Base-by-base conservation (phyloP, 257 asterid species). In the Asclepias syriaca region DNA sequence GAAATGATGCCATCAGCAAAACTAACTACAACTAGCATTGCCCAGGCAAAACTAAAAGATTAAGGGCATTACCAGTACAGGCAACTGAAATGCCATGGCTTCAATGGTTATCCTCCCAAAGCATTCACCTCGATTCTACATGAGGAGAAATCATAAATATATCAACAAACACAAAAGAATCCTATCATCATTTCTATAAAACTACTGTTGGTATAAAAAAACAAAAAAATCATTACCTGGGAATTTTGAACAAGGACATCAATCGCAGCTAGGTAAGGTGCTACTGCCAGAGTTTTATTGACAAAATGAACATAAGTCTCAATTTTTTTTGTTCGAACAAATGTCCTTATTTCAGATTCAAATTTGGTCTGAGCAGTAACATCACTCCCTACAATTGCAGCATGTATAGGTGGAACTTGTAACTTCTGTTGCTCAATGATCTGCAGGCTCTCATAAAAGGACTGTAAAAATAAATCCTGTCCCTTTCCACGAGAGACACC, bases 401-500 rank as follows among this genome's bases (percentile, higher is more conserved):
- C 98, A 70, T 87, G 98, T 72, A 94, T 73, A 8, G 86, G 77
- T 73, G 96, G 96, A 79, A 92, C 81, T 74, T 86, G 85, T 74
- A 92, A 78, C 72, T 90, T 88, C 80, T 86, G 85, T 75, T 77
- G 86, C 79, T 84, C 82, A 74, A 85, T 85, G 76, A 86, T 71
- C 59, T 84, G 91, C 80, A 92, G 75, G 78, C 96, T 91, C 81
- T 92, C 96, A 71, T 85, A 77, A 82, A 92, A 92, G 32, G 96
- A 83, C 78, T 83, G 88, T 50, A 95, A 87, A 80, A 92, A 92
- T 27, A 95, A 81, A 84, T 95, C 98, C 75, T 95, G 98, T 61
- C 98, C 98, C 81, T 95, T 95, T 54, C 98, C 99, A 70, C 99
- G 93, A 68, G 99, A 92, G 78, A 95, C 99, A 82, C 99, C 99